Percentiles rank a stretch among this genome's conserved stretches.
These are phyloP conservation scores for Echinosophora koreensis DNA, from an alignment of 306 rosid species.

Conservation along the genomic window DNA sequence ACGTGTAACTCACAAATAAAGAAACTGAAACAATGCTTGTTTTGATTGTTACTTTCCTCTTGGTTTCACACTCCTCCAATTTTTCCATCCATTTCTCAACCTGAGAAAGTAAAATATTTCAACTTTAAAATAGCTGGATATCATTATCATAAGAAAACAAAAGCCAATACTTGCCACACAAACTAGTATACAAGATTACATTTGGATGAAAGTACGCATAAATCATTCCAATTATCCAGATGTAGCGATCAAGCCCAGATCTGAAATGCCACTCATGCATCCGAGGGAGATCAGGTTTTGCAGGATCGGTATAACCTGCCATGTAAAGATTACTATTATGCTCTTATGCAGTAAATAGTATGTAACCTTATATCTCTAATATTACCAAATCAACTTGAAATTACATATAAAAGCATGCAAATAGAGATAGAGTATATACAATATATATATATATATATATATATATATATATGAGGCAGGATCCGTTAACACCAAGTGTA, in stretches of 20 bases:
- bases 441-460: no score
- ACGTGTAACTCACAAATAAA: conserved; percentile 71
- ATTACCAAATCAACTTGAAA: conserved; percentile 41
- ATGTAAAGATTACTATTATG: conserved; percentile 38
- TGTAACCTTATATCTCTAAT: conserved; percentile 27
- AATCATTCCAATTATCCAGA: conserved; percentile 98
- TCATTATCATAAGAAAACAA: conserved; percentile 29
- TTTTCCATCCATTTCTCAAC: conserved; percentile 99
- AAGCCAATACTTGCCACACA: conserved; percentile 37
- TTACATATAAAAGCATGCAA: conserved; percentile 26
- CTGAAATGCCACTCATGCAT: conserved; percentile 99
- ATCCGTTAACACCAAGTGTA: no score
- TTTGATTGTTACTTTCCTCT: conserved; percentile 84
- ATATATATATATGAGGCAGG: no score
- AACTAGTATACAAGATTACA: conserved; percentile 61
- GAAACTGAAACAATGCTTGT: conserved; percentile 71
- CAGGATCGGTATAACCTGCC: conserved; percentile 97
- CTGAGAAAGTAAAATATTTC: conserved; percentile 57
- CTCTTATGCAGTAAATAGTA: conserved; percentile 32
- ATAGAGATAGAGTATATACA: not conserved
- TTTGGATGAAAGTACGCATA: conserved; percentile 96
- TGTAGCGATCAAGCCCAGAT: conserved; percentile 99
- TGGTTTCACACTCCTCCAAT: conserved; percentile 93
- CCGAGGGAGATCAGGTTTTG: conserved; percentile 85
- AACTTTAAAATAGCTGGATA: conserved; percentile 32